Evolutionary conservation across 75 land plant species (phyloP).

Genomic region (Sequoia sempervirens): DNA sequence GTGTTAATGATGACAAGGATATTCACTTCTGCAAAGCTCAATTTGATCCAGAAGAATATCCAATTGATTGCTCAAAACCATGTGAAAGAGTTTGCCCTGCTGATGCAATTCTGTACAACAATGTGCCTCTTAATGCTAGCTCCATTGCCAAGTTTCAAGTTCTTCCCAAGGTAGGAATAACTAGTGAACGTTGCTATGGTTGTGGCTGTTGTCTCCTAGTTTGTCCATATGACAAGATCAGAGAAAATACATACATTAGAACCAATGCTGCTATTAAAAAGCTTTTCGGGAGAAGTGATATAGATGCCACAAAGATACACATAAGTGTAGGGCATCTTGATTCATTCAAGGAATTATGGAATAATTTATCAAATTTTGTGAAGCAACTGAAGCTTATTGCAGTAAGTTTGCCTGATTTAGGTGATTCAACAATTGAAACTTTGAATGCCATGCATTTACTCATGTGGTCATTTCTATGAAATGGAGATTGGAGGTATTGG

Average conservation of each 20-base stretch:
- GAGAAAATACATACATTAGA: slow-evolving; percentile 28
- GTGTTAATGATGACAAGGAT: too few relatives aligned
- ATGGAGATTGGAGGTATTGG: too few relatives aligned
- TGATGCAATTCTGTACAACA: slow-evolving; percentile 44
- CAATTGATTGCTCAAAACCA: slow-evolving; percentile 75
- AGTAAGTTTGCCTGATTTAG: slow-evolving; percentile 70
- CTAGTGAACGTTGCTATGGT: slow-evolving; percentile 86
- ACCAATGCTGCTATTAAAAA: slow-evolving; percentile 43
- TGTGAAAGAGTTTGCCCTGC: slow-evolving; percentile 92
- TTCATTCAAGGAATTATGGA: slow-evolving; percentile 58
- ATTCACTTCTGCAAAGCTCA: too few relatives aligned
- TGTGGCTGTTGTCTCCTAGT: slow-evolving; percentile 88
- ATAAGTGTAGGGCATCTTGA: slow-evolving; percentile 70
- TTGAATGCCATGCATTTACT: slow-evolving; percentile 53
- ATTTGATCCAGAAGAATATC: slow-evolving; percentile 77
- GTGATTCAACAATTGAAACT: slow-evolving; percentile 42
- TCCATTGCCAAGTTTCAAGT: slow-evolving; percentile 8
- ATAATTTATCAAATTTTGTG: slow-evolving; percentile 14
- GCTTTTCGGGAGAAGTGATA: slow-evolving; percentile 47
- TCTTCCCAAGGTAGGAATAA: slow-evolving; percentile 41
- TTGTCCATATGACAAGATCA: slow-evolving; percentile 81
- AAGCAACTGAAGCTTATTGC: too few relatives aligned
- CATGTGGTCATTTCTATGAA: slow-evolving; percentile 39
- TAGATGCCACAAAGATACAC: slow-evolving; percentile 87
- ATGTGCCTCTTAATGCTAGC: not conserved